Evolutionary conservation across 2,329 filamentous ascomycete species (phyloP).

Genomic region (Fusarium tupiense): DNA sequence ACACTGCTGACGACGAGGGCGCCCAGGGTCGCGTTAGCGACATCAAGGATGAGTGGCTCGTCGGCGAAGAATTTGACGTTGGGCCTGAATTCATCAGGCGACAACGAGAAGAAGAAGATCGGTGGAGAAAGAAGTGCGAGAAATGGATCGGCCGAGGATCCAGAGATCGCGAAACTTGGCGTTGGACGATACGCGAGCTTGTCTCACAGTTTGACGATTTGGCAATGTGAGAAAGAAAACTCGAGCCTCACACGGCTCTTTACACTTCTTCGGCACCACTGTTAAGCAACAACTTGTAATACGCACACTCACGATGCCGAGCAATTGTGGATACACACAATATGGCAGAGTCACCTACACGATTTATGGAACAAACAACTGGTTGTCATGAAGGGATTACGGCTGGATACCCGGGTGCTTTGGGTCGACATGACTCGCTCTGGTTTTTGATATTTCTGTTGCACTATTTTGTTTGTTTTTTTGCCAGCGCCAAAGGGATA

Average conservation of each 20-base stretch:
- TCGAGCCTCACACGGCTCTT: slow-evolving; percentile 16
- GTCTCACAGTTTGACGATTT: slow-evolving; percentile 56
- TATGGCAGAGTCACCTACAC: slow-evolving; percentile 20
- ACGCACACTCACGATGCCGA: slow-evolving; percentile 27
- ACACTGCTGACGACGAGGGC: slow-evolving; percentile 59
- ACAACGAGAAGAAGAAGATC: slow-evolving; percentile 89
- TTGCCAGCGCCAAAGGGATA: slow-evolving; percentile 21
- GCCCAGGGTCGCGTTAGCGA: slow-evolving; percentile 66
- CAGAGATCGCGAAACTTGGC: slow-evolving; percentile 71
- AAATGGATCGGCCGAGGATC: slow-evolving; percentile 77
- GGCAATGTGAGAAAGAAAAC: slow-evolving; percentile 44
- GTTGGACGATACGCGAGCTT: slow-evolving; percentile 78
- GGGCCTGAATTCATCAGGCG: slow-evolving; percentile 91
- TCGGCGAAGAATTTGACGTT: slow-evolving; percentile 97
- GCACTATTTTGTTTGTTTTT: slow-evolving; percentile 13
- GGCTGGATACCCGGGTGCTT: slow-evolving; percentile 37
- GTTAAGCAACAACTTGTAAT: slow-evolving; percentile 41
- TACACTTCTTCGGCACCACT: slow-evolving; percentile 29
- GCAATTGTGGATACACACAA: slow-evolving; percentile 37
- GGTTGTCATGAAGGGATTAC: slow-evolving; percentile 28
- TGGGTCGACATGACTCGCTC: slow-evolving; percentile 9
- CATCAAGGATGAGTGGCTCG: slow-evolving; percentile 80
- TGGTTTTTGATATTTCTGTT: slow-evolving; percentile 10
- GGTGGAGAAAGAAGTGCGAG: slow-evolving; percentile 89
- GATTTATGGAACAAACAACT: slow-evolving; percentile 24